A percentile compares a stretch with the other conserved stretches of the same genome.
phyloP scores from a whole-genome alignment of 495 filamentous ascomycete species.

The Podospora appendiculata region DNA sequence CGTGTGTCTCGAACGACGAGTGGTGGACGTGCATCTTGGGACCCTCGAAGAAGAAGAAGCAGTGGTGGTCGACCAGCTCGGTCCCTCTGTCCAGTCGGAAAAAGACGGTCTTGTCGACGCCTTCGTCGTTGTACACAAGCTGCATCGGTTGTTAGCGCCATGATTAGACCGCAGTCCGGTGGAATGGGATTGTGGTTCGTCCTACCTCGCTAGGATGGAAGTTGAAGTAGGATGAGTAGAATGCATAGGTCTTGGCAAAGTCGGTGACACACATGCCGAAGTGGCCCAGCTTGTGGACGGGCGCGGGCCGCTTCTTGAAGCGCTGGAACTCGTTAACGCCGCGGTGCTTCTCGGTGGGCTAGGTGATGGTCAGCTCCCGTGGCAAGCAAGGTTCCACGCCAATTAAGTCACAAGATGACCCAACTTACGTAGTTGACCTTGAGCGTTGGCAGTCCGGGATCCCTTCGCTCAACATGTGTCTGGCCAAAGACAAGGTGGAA shows the following conservation, averaged over 20 bases:
- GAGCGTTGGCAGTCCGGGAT: constrained; percentile 34
- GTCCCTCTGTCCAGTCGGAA: constrained; percentile 56
- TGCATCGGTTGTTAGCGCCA: not conserved
- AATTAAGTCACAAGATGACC: not conserved
- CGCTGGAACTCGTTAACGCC: constrained; percentile 39
- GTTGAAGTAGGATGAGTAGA: constrained; percentile 64
- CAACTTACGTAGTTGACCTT: constrained; percentile 35
- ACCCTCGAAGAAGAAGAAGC: constrained; percentile 56
- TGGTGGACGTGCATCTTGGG: constrained; percentile 60
- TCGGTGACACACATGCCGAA: constrained; percentile 58
- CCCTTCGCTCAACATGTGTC: constrained; percentile 20
- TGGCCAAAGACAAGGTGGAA: constrained; percentile 54
- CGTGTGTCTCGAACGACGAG: constrained; percentile 64
- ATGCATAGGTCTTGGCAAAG: constrained; percentile 49
- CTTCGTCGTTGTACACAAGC: constrained; percentile 42
- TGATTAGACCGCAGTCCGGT: not conserved
- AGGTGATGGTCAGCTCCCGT: not conserved
- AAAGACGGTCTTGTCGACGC: constrained; percentile 51
- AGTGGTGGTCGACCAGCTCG: constrained; percentile 61
- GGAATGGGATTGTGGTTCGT: not conserved
- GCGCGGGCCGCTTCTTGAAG: constrained; percentile 56
- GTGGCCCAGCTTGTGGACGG: constrained; percentile 69
- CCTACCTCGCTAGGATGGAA: constrained; percentile 47
- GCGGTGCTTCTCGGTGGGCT: constrained; percentile 42
- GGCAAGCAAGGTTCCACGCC: not conserved